Base-by-base conservation (phyloP, 371 early-diverging fungal genomes). In the Saksenaea vasiformis region DNA sequence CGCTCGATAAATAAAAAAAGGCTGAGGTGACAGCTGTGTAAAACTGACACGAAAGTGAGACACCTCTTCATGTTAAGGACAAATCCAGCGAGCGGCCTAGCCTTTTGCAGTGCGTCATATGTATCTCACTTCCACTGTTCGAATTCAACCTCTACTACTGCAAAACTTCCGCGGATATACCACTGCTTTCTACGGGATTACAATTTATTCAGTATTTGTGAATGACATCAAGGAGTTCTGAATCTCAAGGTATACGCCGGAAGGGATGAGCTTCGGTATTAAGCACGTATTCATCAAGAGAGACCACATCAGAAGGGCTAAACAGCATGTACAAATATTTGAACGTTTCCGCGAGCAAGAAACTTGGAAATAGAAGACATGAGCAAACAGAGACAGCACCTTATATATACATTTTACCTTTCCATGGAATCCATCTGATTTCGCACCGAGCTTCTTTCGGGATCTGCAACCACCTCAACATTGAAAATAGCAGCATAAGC, bases 321-420 rank as follows among this genome's bases (percentile, higher is more conserved):
- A 93, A 93, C 27, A 92, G 77, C 62, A 93, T 69, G 71, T 91
- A 95, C 17, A 95, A 75, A 72, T 95, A 95, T 77, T 95, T 95
- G 75, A 95, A 77, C 17, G 95, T 94, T 72, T 95, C 95, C 0
- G 91, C 93, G 64, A 93, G 65, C 68, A 96, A 90, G 72, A 94
- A 94, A 38, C 90, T 90, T 56, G 31, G 7, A 31, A 7, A 10
- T 37, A 11, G 22, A 57, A 44, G 11, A 34, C 15, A 65, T 31
- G 34, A 22, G 57, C 11, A 26, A n/a, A 7, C 36, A 17, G 1
- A 54, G 8, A 35, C 37, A 53, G 13, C 15, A 28, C 13, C 19
- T 5, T 5, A 24, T 58, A 14, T 34, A 4, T 31, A 4, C 22
- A 0, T 13, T 13, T 57, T 65, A 79, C 77, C 77, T 79, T 65